Evolutionary conservation across 805 yeast species (phyloP), one percentile per base, ranked within the genome.

Genomic region (Metahyphopichia silvanorum): DNA sequence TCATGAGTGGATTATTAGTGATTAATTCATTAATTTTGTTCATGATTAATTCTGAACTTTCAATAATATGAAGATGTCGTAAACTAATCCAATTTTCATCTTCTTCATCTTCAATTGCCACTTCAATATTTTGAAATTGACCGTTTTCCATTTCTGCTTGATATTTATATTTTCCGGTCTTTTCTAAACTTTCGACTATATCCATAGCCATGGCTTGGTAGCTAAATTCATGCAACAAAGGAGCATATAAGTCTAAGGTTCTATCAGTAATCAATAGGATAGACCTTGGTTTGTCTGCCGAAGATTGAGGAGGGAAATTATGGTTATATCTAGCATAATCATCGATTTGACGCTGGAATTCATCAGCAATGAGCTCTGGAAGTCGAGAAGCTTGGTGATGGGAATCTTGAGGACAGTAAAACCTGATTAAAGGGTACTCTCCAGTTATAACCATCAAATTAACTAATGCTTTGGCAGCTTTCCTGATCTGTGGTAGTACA

Each of bases 151-250:
- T 77, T 47, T 75, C 83, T 6, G 76, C 70, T 27, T 62, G 52
- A 49, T 80, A 85, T 20, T 51, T 62, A 52, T 76, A 82, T 11
- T 43, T 43, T 18, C 66, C 64, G 63, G 33, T 64, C 56, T 55
- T 59, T 62, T 46, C 74, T 41, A 67, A 57, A 26, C 60, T 50
- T 19, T 61, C 63, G 2, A 72, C 70, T 17, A 82, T 59, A 55
- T 91, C 98, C 63, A 82, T 82, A 13, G 89, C 83, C 85, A 89
- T 80, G 4, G 97, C 89, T 59, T 91, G 95, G 57, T 89, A 93
- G 16, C 82, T 76, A 57, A 89, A 86, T 53, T 87, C 96, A 56
- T 93, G 98, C 34, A 89, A 59, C 29, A 93, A 54, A 0, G 97
- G 96, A 5, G 93, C 84, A 47, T 76, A 76, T 30, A 83, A 64